Conservation (phyloP, 495 filamentous ascomycete genomes). For the Copromyces sp. region DNA sequence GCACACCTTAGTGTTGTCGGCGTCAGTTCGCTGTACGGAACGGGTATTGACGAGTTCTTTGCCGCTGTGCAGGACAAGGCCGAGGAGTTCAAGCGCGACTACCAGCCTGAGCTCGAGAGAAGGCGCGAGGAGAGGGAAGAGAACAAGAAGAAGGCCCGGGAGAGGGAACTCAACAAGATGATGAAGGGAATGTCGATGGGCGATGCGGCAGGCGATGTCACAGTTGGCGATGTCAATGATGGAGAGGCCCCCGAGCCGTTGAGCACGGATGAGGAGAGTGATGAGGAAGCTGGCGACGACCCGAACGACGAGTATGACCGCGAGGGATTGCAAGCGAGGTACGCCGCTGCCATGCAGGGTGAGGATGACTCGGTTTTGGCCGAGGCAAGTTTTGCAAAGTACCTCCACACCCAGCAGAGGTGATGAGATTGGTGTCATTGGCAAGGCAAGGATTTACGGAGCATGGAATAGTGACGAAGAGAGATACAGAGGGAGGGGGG, state of each 20-base stretch:
- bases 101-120: conserved; percentile 81
- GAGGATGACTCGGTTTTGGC: conserved; percentile 36
- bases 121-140: conserved; percentile 65
- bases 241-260: conserved; percentile 37
- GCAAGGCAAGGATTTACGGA: not conserved
- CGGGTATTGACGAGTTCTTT: conserved; percentile 89
- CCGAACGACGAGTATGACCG: conserved; percentile 38
- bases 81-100: conserved; percentile 82
- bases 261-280: conserved; percentile 33
- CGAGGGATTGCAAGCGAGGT: conserved; percentile 53
- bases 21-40: conserved; percentile 86
- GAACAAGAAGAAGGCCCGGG: conserved; percentile 54
- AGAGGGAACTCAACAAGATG: conserved; percentile 77
- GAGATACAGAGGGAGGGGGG: not conserved
- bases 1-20: conserved; percentile 82
- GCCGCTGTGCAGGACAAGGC: conserved; percentile 75
- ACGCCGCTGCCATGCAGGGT: conserved; percentile 46
- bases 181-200: conserved; percentile 88
- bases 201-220: conserved; percentile 21
- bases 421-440: not conserved
- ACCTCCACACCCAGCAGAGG: conserved; percentile 33
- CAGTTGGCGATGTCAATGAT: conserved; percentile 39
- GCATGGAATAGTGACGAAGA: not conserved
- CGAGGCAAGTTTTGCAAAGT: conserved; percentile 52
- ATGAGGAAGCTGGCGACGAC: conserved; percentile 33